These are phyloP conservation scores for Lecanicillium sp. DNA, from an alignment of 2,329 filamentous ascomycete genomes.

Conservation along the genomic window DNA sequence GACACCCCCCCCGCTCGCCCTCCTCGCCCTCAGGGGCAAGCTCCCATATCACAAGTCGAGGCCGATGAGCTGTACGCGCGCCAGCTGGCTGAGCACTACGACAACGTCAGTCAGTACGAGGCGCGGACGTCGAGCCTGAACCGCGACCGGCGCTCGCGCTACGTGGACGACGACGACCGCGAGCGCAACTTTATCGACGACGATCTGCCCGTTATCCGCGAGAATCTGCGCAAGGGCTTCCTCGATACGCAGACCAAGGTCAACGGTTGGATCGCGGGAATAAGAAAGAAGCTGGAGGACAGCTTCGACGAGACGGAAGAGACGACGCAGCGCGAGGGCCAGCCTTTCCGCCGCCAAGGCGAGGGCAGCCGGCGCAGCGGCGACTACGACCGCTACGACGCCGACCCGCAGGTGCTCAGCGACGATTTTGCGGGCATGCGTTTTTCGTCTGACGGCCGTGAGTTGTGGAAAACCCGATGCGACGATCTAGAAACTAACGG, in stretches of 20 bases:
- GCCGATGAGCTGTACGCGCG: constrained; percentile 88
- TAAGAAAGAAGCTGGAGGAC: constrained; percentile 92
- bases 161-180: constrained; percentile 49
- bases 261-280: constrained; percentile 82
- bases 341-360: constrained; percentile 44
- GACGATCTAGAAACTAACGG: constrained; percentile 15
- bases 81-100: constrained; percentile 87
- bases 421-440: constrained; percentile 79
- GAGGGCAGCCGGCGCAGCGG: constrained; percentile 66
- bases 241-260: constrained; percentile 88
- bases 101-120: constrained; percentile 55
- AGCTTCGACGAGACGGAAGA: constrained; percentile 69
- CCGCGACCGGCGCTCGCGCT: constrained; percentile 32
- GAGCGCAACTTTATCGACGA: constrained; percentile 95
- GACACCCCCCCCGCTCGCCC: constrained; percentile 66
- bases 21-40: constrained; percentile 61
- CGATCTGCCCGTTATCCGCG: constrained; percentile 85
- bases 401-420: constrained; percentile 81
- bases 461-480: too few species aligned
- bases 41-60: constrained; percentile 73
- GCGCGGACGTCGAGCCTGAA: constrained; percentile 45
- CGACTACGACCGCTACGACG: constrained; percentile 89
- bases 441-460: constrained; percentile 57
- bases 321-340: constrained; percentile 23
- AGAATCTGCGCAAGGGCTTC: constrained; percentile 93